These are phyloP conservation scores for Penicillium oxalicum DNA, from an alignment of 2,329 filamentous ascomycete species.

Conservation along the genomic window DNA sequence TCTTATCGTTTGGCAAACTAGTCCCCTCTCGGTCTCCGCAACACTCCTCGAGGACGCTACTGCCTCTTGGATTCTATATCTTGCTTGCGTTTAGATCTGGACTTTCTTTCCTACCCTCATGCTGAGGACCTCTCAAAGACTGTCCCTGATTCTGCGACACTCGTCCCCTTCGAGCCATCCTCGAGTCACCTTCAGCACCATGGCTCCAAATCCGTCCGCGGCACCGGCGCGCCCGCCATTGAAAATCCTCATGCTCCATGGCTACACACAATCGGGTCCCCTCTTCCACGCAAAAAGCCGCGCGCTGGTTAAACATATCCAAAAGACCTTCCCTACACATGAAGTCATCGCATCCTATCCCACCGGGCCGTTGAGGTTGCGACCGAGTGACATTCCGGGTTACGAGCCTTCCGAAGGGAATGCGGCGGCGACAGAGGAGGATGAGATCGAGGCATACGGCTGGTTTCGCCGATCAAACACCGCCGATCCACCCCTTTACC, in stretches of 20 bases:
- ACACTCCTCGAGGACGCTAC: no score
- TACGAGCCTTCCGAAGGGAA: conserved; percentile 46
- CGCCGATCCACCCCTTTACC: conserved; percentile 59
- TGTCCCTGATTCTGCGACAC: not conserved
- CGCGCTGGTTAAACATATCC: conserved; percentile 72
- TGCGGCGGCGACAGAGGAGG: conserved; percentile 38
- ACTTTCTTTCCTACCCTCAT: not conserved
- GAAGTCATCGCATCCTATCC: conserved; percentile 60
- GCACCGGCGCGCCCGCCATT: conserved; percentile 27
- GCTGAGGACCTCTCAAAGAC: not conserved
- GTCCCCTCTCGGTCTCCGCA: not conserved
- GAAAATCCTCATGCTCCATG: conserved; percentile 74
- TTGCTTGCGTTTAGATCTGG: not conserved
- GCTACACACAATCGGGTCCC: conserved; percentile 84
- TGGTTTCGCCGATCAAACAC: conserved; percentile 70
- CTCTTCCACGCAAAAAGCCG: conserved; percentile 85
- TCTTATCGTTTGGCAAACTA: not conserved
- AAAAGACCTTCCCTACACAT: conserved; percentile 63
- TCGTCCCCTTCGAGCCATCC: not conserved
- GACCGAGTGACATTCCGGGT: conserved; percentile 62
- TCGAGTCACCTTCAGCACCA: conserved; percentile 10
- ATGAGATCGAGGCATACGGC: conserved; percentile 62
- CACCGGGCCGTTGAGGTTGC: conserved; percentile 60
- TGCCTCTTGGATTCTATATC: no score
- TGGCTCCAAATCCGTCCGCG: conserved; percentile 13